Base-by-base conservation (phyloP, 164 flowering plant genomes). In the Sedum album region DNA sequence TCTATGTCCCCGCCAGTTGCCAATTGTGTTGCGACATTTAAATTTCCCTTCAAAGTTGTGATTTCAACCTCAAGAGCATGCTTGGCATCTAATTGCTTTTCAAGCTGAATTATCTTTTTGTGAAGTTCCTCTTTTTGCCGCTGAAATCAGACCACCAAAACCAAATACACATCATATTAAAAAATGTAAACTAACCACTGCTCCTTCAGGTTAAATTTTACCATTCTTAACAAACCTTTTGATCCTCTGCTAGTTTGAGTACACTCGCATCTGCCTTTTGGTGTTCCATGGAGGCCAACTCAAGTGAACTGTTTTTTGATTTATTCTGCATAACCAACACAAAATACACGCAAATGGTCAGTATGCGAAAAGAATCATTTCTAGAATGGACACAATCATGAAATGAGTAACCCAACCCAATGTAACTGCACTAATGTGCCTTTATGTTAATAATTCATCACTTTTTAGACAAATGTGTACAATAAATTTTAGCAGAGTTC, bases 221-320 rank as follows among this genome's bases (percentile, higher is more conserved):
- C 62, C 63, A 9, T 60, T 41, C 35, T n/a, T 57, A 30, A 68
- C 69, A 38, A 48, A 84, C n/a, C n/a, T n/a, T n/a, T n/a, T n/a
- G n/a, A n/a, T n/a, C 92, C 92, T 82, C 88, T 35, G 85, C 89
- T 74, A 87, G 70, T 74, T 80, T 87, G 73, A 76, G 39, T 0
- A 87, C 84, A 21, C 79, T 77, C 65, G 77, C 90, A 72, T 87
- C 90, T 33, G 81, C 85, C 73, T 70, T 82, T 68, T 73, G 77
- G 78, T 87, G 92, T 74, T 76, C 92, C 73, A 81, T 60, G 23
- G 86, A 55, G 48, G 92, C 92, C 80, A 82, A 65, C 31, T 79
- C 71, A 69, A 84, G 83, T 8, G 80, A 77, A 70, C 74, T n/a
- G n/a, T n/a, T n/a, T n/a, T n/a, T n/a, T n/a, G 78, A 60, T 13